Percentiles rank a stretch among this genome's conserved stretches.
phyloP scores from a whole-genome alignment of 2,329 filamentous ascomycete species.

The Phaeophleospora eucalypticola region DNA sequence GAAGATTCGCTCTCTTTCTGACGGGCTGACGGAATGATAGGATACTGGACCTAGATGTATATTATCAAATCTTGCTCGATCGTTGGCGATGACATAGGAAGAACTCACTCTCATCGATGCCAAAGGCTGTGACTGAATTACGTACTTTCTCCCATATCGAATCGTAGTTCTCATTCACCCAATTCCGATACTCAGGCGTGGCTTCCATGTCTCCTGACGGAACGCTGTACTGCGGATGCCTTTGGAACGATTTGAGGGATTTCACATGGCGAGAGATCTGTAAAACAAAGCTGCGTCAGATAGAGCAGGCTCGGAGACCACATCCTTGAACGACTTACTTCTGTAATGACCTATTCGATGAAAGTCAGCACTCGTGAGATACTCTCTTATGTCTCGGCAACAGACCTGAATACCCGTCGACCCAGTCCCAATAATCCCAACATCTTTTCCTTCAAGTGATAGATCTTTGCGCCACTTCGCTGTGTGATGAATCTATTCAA shows the following conservation, averaged over 20 bases:
- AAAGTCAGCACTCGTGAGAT: too few relatives aligned
- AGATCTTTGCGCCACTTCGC: slow-evolving; percentile 35
- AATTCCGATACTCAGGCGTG: slow-evolving; percentile 26
- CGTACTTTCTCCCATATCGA: slow-evolving; percentile 31
- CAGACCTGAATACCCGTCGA: slow-evolving; percentile 40
- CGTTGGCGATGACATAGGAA: too few relatives aligned
- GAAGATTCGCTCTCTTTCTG: slow-evolving; percentile 45
- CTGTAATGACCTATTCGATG: slow-evolving; percentile 9
- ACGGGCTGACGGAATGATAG: slow-evolving; percentile 21
- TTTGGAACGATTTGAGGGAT: slow-evolving; percentile 33
- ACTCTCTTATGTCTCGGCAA: background rate
- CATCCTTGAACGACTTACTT: too few relatives aligned
- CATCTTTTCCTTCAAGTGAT: slow-evolving; percentile 32
- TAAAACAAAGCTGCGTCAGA: background rate
- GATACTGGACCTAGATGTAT: slow-evolving; percentile 7
- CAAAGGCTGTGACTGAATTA: slow-evolving; percentile 32
- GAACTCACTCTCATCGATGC: slow-evolving; percentile 29
- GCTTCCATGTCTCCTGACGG: slow-evolving; percentile 32
- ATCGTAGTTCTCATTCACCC: slow-evolving; percentile 34
- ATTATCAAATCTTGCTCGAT: slow-evolving; percentile 1
- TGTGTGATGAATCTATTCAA: slow-evolving; percentile 38
- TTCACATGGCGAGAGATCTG: slow-evolving; percentile 28
- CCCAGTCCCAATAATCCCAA: slow-evolving; percentile 42
- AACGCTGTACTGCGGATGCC: slow-evolving; percentile 37
- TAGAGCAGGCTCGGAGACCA: too few relatives aligned